Evolutionary conservation across 805 yeast genomes (phyloP).

Genomic region (Metschnikowia anglica): DNA sequence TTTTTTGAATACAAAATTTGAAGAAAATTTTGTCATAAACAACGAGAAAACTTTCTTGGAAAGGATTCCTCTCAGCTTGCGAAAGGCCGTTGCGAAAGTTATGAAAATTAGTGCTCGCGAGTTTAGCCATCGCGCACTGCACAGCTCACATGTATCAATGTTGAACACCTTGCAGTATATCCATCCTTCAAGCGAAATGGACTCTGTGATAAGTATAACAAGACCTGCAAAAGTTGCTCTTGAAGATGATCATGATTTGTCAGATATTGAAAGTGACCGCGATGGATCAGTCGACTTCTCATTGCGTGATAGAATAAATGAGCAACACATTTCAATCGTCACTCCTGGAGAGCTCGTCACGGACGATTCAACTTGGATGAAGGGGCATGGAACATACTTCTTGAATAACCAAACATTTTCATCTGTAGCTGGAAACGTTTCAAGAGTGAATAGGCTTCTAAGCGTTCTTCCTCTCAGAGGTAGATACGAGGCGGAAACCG

Average conservation of each 20-base stretch:
- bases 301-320: conserved; percentile 14
- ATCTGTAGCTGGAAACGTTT: conserved; percentile 88
- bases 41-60: not conserved
- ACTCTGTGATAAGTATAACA: conserved; percentile 37
- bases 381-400: conserved; percentile 95
- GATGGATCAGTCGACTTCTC: conserved; percentile 14
- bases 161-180: not conserved
- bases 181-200: conserved; percentile 3
- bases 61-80: not conserved
- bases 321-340: conserved; percentile 47
- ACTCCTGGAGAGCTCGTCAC: conserved; percentile 98
- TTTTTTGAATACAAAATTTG: not conserved
- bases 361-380: conserved; percentile 95
- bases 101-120: conserved; percentile 1
- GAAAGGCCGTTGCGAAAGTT: not conserved
- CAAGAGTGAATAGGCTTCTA: conserved; percentile 80
- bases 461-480: conserved; percentile 86
- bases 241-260: conserved; percentile 43
- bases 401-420: conserved; percentile 74
- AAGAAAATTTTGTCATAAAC: conserved; percentile 3
- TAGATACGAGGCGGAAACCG: conserved; percentile 89
- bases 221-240: conserved; percentile 23
- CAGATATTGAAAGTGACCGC: conserved; percentile 30
- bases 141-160: conserved; percentile 1
- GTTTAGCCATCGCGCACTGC: conserved; percentile 17